A percentile compares a stretch with the other conserved stretches of the same genome.
These are phyloP conservation scores for Dryas drummondii DNA, from an alignment of 306 rosid genomes.

Conservation along the genomic window DNA sequence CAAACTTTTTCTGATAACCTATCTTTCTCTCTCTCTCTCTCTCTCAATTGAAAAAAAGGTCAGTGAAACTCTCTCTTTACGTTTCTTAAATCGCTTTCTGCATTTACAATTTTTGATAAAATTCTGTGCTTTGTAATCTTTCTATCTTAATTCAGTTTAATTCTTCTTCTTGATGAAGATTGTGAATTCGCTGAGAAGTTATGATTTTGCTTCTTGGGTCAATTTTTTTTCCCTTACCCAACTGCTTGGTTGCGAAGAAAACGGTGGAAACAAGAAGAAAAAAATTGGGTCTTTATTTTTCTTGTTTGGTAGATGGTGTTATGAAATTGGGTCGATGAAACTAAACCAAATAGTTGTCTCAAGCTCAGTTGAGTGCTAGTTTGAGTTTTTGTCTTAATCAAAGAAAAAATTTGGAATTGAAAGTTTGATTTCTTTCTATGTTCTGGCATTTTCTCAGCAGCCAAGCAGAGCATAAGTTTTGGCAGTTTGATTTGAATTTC, in stretches of 20 bases:
- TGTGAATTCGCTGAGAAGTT: conserved; percentile 28
- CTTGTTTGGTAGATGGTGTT: conserved; percentile 27
- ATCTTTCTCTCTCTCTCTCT: conserved; percentile 74
- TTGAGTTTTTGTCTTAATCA: conserved; percentile 17
- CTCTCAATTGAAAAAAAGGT: conserved; percentile 70
- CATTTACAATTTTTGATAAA: conserved; percentile 14
- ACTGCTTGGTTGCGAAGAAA: conserved; percentile 56
- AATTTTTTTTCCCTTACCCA: conserved; percentile 31
- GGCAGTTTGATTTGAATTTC: conserved; percentile 37
- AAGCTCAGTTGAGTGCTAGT: conserved; percentile 48
- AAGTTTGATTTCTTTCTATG: conserved; percentile 24
- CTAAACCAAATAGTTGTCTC: conserved; percentile 38
- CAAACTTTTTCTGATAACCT: conserved; percentile 46
- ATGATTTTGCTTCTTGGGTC: conserved; percentile 32
- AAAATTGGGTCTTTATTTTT: conserved; percentile 22
- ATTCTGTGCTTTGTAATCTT: conserved; percentile 15
- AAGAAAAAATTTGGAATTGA: conserved; percentile 12
- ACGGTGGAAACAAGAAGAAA: conserved; percentile 35
- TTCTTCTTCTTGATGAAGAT: conserved; percentile 28
- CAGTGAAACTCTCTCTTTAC: conserved; percentile 38
- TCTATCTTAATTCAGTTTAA: conserved; percentile 24
- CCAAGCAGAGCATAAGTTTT: conserved; percentile 38
- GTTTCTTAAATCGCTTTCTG: conserved; percentile 11
- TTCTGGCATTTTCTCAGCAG: conserved; percentile 40
- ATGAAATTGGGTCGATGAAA: conserved; percentile 27